Percentiles rank a stretch among this genome's conserved stretches.
Conservation (phyloP, 1,284 basidiomycete species). For the Ceratobasidium papillatum region DNA sequence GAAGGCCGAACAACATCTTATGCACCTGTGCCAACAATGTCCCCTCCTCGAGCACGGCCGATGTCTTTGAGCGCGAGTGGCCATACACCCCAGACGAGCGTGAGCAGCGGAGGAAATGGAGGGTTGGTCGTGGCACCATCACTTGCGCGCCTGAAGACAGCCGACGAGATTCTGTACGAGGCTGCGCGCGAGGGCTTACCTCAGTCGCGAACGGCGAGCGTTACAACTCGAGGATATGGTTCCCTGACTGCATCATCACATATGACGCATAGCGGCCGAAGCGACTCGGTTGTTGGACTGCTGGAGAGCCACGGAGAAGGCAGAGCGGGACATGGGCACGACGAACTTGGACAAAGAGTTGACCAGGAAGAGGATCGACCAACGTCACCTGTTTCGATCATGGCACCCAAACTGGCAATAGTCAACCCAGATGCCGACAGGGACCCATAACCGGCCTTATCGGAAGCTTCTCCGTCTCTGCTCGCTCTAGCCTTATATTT, state of each 20-base stretch:
- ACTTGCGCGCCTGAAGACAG: constrained; percentile 16
- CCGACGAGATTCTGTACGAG: constrained; percentile 39
- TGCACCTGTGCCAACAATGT: constrained; percentile 25
- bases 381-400: constrained; percentile 24
- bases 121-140: background rate
- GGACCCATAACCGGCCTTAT: background rate
- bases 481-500: constrained; percentile 7
- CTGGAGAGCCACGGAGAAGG: background rate
- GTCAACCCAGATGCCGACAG: constrained; percentile 29
- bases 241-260: constrained; percentile 33
- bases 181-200: constrained; percentile 31
- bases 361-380: constrained; percentile 10
- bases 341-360: background rate
- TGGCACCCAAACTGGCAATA: constrained; percentile 19
- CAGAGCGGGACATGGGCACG: background rate
- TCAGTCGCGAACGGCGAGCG: constrained; percentile 17
- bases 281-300: constrained; percentile 25
- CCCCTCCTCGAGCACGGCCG: constrained; percentile 15
- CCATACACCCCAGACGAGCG: background rate
- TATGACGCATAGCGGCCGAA: background rate
- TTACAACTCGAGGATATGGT: constrained; percentile 14
- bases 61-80: constrained; percentile 3
- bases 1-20: constrained; percentile 14
- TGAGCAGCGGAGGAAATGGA: background rate
- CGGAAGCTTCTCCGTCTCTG: background rate